Conservation (phyloP, 176 grass and related monocot genomes). For the Typha latifolia region DNA sequence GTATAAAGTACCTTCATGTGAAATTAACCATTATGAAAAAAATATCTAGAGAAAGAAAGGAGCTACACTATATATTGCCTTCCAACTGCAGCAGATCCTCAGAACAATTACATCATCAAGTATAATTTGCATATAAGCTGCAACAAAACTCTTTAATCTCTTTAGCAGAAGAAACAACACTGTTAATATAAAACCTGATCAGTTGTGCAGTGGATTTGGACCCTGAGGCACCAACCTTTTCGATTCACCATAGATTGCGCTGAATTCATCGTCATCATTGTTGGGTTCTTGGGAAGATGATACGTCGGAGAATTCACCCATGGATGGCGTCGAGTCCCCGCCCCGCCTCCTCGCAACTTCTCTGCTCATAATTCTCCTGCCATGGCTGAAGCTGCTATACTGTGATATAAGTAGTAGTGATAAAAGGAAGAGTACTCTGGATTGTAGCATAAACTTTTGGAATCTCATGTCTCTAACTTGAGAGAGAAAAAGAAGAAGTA, state of each 20-base stretch:
- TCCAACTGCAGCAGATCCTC: no score
- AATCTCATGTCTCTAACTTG: conserved; percentile 28
- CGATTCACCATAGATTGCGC: conserved; percentile 26
- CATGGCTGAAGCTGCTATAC: conserved; percentile 13
- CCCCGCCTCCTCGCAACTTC: neutral
- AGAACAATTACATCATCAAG: no score
- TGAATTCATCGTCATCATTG: neutral
- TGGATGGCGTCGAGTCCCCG: neutral
- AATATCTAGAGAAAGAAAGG: no score
- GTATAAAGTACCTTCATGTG: no score
- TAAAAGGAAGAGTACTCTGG: conserved; percentile 14
- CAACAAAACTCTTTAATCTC: no score
- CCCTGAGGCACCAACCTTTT: conserved; percentile 70
- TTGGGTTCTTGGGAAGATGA: neutral
- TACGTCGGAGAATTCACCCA: conserved; percentile 3
- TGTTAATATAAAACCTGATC: conserved; percentile 9
- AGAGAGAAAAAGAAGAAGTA: neutral
- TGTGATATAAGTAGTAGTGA: conserved; percentile 22
- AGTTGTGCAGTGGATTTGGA: conserved; percentile 82
- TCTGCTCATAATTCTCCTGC: conserved; percentile 14
- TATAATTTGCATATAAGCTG: no score
- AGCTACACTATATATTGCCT: no score
- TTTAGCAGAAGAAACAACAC: no score
- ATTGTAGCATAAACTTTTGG: conserved; percentile 6
- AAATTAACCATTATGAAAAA: no score